Evolutionary conservation across 169 alveolate genomes (phyloP), one percentile per base, ranked within the genome.

Genomic region (Eimeria brunetti): DNA sequence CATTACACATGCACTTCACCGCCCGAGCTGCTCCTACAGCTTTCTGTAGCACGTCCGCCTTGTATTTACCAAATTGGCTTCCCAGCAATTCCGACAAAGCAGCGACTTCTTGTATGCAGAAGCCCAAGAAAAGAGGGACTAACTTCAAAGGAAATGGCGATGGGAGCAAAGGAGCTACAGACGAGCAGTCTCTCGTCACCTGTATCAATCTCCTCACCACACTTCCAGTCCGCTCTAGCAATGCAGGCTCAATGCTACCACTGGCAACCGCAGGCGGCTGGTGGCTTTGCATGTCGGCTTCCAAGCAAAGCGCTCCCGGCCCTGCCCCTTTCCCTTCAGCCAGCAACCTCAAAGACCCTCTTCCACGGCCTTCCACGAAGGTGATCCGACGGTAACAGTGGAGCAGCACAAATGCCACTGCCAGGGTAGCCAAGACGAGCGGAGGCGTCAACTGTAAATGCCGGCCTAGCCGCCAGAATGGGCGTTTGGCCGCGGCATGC

Each of bases 81-180:
- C 80, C 80, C 51, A 69, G 51, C 51, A 69, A 8, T 27, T n/a
- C 24, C 24, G 80, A 69, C 51, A 69, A n/a, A 69, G 80, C 80
- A n/a, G 80, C 80, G 8, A 69, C 80, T 36, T 69, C 80, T 36
- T 69, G 80, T 33, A 69, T 69, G 51, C 80, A 30, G 33, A 69
- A 14, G 12, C 80, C 80, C 51, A 69, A 30, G 80, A 69, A 69
- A 33, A 69, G 80, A 33, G 33, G 30, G 51, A 36, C 80, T 20
- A 69, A 51, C 80, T 24, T 69, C 80, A 69, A 0, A 2, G 80
- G 51, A 1, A 33, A 69, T 69, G 80, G 46, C 51, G 51, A 6
- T 49, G 80, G 80, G n/a, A 69, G 80, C 51, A 33, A 69, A 0
- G 12, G 7, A 8, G 80, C 80, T 33, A 33, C 51, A 36, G 51